Percentiles rank a stretch among this genome's conserved stretches.
Conservation (phyloP, 2,329 filamentous ascomycete genomes). For the Phyllosticta citribraziliensis region DNA sequence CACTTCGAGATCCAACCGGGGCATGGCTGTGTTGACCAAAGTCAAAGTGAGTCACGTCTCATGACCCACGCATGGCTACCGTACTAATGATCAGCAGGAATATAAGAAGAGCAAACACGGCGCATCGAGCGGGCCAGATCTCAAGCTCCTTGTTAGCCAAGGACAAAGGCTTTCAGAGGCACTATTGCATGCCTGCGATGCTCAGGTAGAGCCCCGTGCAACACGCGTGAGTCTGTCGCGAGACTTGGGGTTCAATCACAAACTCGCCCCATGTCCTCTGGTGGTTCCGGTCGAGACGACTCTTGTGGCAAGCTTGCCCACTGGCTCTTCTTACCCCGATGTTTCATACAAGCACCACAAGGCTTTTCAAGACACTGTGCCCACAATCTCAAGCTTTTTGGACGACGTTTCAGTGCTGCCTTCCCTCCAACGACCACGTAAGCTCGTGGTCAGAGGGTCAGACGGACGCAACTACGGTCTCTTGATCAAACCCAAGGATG, state of each 20-base stretch:
- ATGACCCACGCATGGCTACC: background rate
- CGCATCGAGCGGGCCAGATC: conserved; percentile 39
- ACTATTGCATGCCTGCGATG: conserved; percentile 69
- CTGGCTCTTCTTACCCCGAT: background rate
- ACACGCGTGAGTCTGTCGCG: conserved; percentile 64
- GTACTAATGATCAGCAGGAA: conserved; percentile 33
- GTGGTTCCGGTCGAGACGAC: conserved; percentile 84
- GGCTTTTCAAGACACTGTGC: conserved; percentile 76
- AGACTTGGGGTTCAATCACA: conserved; percentile 76
- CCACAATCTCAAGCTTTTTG: conserved; percentile 69
- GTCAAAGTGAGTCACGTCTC: conserved; percentile 26
- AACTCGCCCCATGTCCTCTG: conserved; percentile 67
- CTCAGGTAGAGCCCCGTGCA: conserved; percentile 62
- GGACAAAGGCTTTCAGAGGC: conserved; percentile 79
- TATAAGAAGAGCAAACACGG: conserved; percentile 42
- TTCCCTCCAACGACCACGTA: conserved; percentile 85
- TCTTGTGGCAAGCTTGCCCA: conserved; percentile 55
- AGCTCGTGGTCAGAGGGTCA: conserved; percentile 76
- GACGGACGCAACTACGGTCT: conserved; percentile 84
- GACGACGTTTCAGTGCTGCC: conserved; percentile 86
- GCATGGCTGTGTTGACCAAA: conserved; percentile 32
- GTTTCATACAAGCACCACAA: conserved; percentile 58
- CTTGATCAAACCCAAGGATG: conserved; percentile 95
- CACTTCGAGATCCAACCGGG: conserved; percentile 53
- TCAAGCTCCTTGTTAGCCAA: conserved; percentile 62